Evolutionary conservation across 371 early-diverging fungal genomes (phyloP).

Genomic region (Mortierella polycephala): DNA sequence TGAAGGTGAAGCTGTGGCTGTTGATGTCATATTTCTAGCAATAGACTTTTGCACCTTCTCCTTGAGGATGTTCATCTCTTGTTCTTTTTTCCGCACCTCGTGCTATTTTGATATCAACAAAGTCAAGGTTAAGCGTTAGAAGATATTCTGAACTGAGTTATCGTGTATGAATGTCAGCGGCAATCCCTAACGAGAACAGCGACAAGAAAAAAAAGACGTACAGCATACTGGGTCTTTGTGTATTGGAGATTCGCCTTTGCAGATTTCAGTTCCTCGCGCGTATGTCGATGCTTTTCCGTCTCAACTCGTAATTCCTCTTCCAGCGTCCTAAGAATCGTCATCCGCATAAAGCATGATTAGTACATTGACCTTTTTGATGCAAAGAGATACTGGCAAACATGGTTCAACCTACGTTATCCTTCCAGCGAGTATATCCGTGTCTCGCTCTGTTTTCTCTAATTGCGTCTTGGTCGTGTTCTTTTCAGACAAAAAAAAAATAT

Average conservation of each 20-base stretch:
- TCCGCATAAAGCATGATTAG: background rate
- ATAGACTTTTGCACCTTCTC: constrained; percentile 48
- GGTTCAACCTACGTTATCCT: constrained; percentile 21
- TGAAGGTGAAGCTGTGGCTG: constrained; percentile 10
- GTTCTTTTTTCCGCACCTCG: constrained; percentile 49
- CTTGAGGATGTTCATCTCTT: constrained; percentile 43
- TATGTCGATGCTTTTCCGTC: constrained; percentile 42
- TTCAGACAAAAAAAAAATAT: background rate
- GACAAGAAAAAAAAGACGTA: constrained; percentile 6
- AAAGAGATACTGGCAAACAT: too few species aligned
- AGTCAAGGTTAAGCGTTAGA: too few species aligned
- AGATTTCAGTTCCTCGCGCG: constrained; percentile 44
- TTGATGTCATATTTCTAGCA: constrained; percentile 10
- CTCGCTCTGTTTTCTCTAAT: constrained; percentile 33
- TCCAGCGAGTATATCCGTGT: constrained; percentile 25
- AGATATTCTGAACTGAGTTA: too few species aligned
- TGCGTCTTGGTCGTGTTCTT: constrained; percentile 32
- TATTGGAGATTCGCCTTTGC: constrained; percentile 49
- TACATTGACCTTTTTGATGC: too few species aligned
- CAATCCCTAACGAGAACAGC: too few species aligned
- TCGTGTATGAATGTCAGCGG: background rate
- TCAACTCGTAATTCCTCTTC: constrained; percentile 41
- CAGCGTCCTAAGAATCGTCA: constrained; percentile 10
- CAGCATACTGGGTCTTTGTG: constrained; percentile 41
- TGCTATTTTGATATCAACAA: constrained; percentile 15